Percentiles rank a stretch among this genome's conserved stretches.
Evolutionary conservation across 192 early-diverging fungal species (phyloP).

Genomic region (Linderina pennispora): DNA sequence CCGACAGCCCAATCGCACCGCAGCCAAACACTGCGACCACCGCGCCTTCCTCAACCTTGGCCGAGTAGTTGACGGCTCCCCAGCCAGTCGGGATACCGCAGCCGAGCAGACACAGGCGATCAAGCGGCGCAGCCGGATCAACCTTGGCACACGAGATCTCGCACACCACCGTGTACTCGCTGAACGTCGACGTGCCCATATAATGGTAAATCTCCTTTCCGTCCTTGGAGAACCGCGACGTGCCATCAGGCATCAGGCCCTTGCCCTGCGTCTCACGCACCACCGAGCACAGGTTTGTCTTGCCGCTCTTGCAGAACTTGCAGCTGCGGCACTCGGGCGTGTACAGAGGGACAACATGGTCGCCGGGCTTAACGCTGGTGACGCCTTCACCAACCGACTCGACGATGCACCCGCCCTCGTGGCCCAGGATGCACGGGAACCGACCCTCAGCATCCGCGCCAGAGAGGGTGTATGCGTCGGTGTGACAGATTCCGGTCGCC

Average conservation of each 20-base stretch:
- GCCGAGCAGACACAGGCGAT: conserved; percentile 87
- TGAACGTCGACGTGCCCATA: conserved; percentile 94
- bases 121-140: conserved; percentile 65
- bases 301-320: conserved; percentile 96
- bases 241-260: conserved; percentile 94
- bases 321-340: conserved; percentile 85
- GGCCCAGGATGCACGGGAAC: conserved; percentile 91
- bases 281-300: conserved; percentile 93
- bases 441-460: conserved; percentile 80
- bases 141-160: conserved; percentile 94
- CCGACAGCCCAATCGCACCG: conserved; percentile 89
- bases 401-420: conserved; percentile 93
- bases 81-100: conserved; percentile 97
- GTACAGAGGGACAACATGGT: conserved; percentile 95
- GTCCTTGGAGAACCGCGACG: conserved; percentile 85
- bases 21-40: conserved; percentile 89
- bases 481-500: conserved; percentile 92
- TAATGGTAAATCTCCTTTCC: conserved; percentile 89
- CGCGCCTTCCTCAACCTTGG: conserved; percentile 76
- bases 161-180: conserved; percentile 88
- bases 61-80: conserved; percentile 91
- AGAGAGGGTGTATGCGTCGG: conserved; percentile 92
- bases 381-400: conserved; percentile 96
- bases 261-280: conserved; percentile 88
- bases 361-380: conserved; percentile 82